Conservation (phyloP, 2,329 filamentous ascomycete species). For the Dactylellina drechsleri region DNA sequence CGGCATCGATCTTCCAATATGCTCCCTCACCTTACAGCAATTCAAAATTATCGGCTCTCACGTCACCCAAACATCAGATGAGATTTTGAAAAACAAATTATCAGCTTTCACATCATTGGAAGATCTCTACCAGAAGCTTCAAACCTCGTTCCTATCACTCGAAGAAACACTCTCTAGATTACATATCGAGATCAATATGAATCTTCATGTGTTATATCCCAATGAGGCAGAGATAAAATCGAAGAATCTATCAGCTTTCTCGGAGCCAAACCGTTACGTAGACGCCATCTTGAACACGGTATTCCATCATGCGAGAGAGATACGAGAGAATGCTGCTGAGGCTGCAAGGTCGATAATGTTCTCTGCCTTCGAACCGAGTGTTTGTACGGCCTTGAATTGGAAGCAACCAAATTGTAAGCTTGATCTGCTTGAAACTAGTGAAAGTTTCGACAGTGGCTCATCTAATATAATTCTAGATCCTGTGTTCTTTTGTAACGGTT, state of each 20-base stretch:
- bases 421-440: conserved; percentile 1
- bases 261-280: conserved; percentile 85
- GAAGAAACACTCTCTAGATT: conserved; percentile 79
- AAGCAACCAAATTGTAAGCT: conserved; percentile 91
- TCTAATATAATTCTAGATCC: conserved; percentile 69
- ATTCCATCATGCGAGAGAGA: conserved; percentile 84
- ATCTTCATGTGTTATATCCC: conserved; percentile 91
- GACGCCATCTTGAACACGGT: conserved; percentile 85
- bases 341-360: conserved; percentile 89
- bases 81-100: conserved; percentile 36
- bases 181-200: conserved; percentile 82
- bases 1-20: conserved; percentile 82
- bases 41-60: conserved; percentile 65
- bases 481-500: conserved; percentile 92
- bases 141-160: conserved; percentile 80
- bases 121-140: conserved; percentile 76
- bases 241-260: conserved; percentile 76
- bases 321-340: conserved; percentile 74
- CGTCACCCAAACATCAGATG: conserved; percentile 48
- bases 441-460: neutral
- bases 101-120: conserved; percentile 63
- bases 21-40: conserved; percentile 78
- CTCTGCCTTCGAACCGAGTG: conserved; percentile 86
- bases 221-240: conserved; percentile 76
- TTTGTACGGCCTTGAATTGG: conserved; percentile 97